These are phyloP conservation scores for Lodderomyces theae DNA, from an alignment of 1,139 yeast genomes.

Conservation along the genomic window DNA sequence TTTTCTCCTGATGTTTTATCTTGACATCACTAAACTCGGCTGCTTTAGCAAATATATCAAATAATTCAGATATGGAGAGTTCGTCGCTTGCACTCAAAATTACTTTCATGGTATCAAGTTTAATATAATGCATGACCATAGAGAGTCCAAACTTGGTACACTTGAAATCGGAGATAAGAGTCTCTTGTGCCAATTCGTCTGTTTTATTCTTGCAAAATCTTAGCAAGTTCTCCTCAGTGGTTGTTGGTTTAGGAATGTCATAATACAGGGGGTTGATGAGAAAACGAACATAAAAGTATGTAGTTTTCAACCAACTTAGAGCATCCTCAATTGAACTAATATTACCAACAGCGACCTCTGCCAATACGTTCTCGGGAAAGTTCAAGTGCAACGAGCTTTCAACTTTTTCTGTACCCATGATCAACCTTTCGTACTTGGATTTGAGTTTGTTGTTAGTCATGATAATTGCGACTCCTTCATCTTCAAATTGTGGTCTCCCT, in stretches of 20 bases:
- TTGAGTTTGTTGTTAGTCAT: slow-evolving; percentile 43
- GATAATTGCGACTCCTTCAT: slow-evolving; percentile 49
- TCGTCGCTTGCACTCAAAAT: slow-evolving; percentile 19
- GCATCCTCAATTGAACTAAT: slow-evolving; percentile 39
- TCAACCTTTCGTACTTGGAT: slow-evolving; percentile 36
- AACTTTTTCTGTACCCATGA: slow-evolving; percentile 43
- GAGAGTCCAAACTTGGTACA: slow-evolving; percentile 42
- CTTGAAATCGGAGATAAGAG: slow-evolving; percentile 24
- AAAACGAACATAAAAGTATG: slow-evolving; percentile 50
- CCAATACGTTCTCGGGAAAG: slow-evolving; percentile 44
- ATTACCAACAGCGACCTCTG: slow-evolving; percentile 48
- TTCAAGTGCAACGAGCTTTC: slow-evolving; percentile 49
- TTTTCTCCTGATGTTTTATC: slow-evolving; percentile 43
- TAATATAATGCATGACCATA: slow-evolving; percentile 46
- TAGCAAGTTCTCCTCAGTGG: slow-evolving; percentile 23
- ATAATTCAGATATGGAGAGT: slow-evolving; percentile 20
- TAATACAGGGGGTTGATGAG: slow-evolving; percentile 37
- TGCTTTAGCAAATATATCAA: slow-evolving; percentile 29
- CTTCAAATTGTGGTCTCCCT: slow-evolving; percentile 56
- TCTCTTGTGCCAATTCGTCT: slow-evolving; percentile 22
- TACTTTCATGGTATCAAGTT: slow-evolving; percentile 38
- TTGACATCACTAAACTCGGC: slow-evolving; percentile 37
- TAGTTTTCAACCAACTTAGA: slow-evolving; percentile 47
- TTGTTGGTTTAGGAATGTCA: slow-evolving; percentile 14
- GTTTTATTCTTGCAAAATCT: slow-evolving; percentile 29